Conservation (phyloP, 148 eudicot genomes). For the Cornus controversa region DNA sequence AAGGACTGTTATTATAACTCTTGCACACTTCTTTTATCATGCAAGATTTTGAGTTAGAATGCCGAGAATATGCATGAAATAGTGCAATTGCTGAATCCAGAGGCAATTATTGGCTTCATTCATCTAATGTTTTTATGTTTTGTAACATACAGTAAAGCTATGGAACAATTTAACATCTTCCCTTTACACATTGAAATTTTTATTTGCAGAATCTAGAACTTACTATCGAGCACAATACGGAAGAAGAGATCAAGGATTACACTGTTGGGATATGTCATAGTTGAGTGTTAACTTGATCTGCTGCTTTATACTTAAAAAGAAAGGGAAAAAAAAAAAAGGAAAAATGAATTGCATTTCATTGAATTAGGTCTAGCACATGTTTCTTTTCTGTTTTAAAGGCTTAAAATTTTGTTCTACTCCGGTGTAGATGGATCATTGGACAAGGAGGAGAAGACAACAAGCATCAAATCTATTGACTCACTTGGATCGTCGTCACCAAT, state of each 20-base stretch:
- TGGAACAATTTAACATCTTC: neutral
- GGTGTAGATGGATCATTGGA: constrained; percentile 35
- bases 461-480: constrained; percentile 8
- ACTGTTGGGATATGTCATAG: too few relatives aligned
- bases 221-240: constrained; percentile 13
- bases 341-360: too few relatives aligned
- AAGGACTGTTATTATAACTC: too few relatives aligned
- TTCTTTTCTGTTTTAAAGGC: neutral
- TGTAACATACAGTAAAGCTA: neutral
- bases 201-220: constrained; percentile 14
- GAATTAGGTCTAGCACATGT: too few relatives aligned
- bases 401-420: neutral
- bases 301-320: neutral
- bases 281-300: neutral
- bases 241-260: constrained; percentile 10
- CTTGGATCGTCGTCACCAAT: constrained; percentile 35
- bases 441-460: constrained; percentile 22
- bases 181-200: neutral
- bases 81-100: constrained; percentile 17
- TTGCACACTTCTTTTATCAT: neutral
- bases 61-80: neutral
- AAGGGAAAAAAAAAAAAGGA: too few relatives aligned
- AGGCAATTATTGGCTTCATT: neutral
- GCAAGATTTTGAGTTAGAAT: neutral
- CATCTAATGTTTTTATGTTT: neutral